Evolutionary conservation across 257 asterid species (phyloP), one percentile per base, ranked within the genome.

Genomic region (Asclepias syriaca): DNA sequence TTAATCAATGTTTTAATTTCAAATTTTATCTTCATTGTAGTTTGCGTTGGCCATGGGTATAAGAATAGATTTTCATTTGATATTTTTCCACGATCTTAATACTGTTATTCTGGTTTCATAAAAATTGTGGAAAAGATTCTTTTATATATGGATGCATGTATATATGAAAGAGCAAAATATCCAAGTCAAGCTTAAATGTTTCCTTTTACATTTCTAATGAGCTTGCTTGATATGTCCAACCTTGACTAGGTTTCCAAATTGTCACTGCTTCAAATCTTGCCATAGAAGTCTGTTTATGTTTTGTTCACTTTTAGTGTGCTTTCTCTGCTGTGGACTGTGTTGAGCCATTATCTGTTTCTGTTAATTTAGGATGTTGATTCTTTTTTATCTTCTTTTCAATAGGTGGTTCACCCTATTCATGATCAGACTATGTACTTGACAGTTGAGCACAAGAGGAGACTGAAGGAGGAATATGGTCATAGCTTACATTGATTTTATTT

Each of bases 341-440:
- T 61, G 46, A 61, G 46, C 66, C 11, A 14, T 61, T 14, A 7
- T 32, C 12, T 2, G 6, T 61, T 18, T 61, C 37, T 15, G 21
- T 21, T 2, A 0, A 13, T 15, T 61, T 6, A 14, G 27, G 45
- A 19, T 64, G 24, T 37, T 37, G 18, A 64, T 64, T 2, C 8
- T 34, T 34, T 34, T 13, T 37, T 60, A 14, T 54, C 40, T 3
- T 37, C 22, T 61, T 34, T 39, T 2, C 6, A n/a, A 46, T 68
- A 68, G 72, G 72, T 68, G 57, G 72, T 68, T 68, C 97, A 91
- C 79, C 96, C 98, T 27, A 89, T 89, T 65, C 98, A 94, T 63
- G 98, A 94, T 78, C 96, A 87, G 81, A 74, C 96, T 43, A 78
- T 94, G 78, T 94, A 94, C 86, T 80, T 94, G 80, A 88, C 87